Evolutionary conservation across 352 stramenopile genomes (phyloP), one percentile per base, ranked within the genome.

Genomic region (Phytophthora ohioensis): DNA sequence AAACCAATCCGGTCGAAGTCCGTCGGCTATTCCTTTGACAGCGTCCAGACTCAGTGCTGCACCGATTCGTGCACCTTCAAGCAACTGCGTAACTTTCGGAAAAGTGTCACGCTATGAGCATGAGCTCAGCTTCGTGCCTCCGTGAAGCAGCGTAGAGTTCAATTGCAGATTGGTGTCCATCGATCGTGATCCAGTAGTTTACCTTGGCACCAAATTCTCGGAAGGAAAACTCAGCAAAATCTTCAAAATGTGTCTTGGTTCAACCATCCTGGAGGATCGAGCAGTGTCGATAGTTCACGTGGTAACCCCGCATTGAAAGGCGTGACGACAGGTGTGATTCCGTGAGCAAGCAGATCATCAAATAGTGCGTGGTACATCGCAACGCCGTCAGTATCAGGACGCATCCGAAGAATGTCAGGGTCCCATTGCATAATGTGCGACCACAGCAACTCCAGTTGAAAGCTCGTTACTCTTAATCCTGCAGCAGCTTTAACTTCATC

Each of bases 301-400:
- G 97, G 96, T n/a, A 99, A 75, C 99, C 95, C 94, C 21, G 1
- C 21, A 74, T 99, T 95, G 71, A 98, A 98, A 4, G 99, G 71
- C 4, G 94, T 99, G 10, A 98, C 69, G 41, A 96, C 87, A 15
- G 95, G 94, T 47, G 85, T 79, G 54, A 98, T 96, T 56, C 81
- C 73, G 41, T 79, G 69, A 5, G 46, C 63, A 10, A 88, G 35
- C 3, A 99, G 76, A 34, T 79, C 71, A 72, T 98, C 85, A 66
- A 98, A 90, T 1, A 99, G 49, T 10, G 35, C 79, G 68, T 97
- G 90, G 81, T 98, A 99, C 80, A 98, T 98, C 1, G 75, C 75
- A 31, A 99, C 81, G 13, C 94, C 95, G 6, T 79, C 76, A 9
- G 81, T 63, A 7, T 39, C 11, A 39, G 35, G 35, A 39, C 35